Evolutionary conservation across 192 early-diverging fungal species (phyloP), one percentile per base, ranked within the genome.

Genomic region (Thoreauomyces humboldtii): DNA sequence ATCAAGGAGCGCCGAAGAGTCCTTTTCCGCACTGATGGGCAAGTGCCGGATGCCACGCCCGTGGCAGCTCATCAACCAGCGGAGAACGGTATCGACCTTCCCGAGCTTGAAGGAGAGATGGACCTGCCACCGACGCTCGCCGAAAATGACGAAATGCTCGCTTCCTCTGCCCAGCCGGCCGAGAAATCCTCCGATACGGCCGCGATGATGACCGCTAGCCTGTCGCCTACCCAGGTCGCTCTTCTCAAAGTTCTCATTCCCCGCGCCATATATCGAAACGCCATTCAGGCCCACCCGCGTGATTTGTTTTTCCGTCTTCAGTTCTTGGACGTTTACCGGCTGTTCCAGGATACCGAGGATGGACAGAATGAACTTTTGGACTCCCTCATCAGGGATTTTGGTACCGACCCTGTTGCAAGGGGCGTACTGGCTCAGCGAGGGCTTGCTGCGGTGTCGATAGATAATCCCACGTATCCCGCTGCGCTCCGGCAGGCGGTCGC

Each of bases 1-100:
- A 85, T 96, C 57, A 85, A 84, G 61, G 86, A 87, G 11, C 81
- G 96, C 45, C 73, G 92, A 48, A 76, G 85, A 34, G 76, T 98
- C 7, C 80, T 95, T 22, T 92, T 92, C 50, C 85, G 64, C 21
- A 45, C 61, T 21, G 72, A 33, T 31, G 85, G 59, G 35, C 25
- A 42, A 22, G 61, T n/a, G 3, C 19, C 11, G 35, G 64, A 5
- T 5, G n/a, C 22, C 34, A 53, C 34, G 7, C 27, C 37, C 19
- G 24, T 15, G 4, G 14, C 90, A 25, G 74, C 74, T 44, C 70
- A 68, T 29, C 42, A 60, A 1, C 71, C 68, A 2, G 43, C 60
- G 61, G n/a, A 67, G 24, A 37, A 64, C 14, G 21, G 24, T 6
- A 47, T 71, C 15, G 33, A 34, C 24, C 6, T 71, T 1, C 69